Percentiles rank a stretch among this genome's conserved stretches.
phyloP scores from a whole-genome alignment of 768 basidiomycete genomes.

The Hypholoma sublateritium region DNA sequence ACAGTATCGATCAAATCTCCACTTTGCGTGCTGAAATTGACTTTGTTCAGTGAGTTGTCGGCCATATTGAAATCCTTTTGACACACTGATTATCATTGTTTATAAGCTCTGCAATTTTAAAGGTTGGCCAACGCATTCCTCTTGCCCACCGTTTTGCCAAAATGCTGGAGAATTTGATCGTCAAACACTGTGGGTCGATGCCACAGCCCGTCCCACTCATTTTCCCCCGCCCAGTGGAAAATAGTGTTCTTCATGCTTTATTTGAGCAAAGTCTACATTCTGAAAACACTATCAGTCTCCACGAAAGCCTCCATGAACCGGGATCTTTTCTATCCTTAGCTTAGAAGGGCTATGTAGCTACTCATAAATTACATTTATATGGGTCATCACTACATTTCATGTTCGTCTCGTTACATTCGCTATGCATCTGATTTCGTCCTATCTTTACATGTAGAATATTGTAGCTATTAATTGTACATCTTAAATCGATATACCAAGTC shows the following conservation, averaged over 20 bases:
- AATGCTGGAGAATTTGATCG: constrained; percentile 52
- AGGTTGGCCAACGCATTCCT: constrained; percentile 67
- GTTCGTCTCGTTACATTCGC: neutral
- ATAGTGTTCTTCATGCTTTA: constrained; percentile 27
- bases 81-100: neutral
- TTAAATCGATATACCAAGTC: neutral
- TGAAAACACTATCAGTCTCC: constrained; percentile 27
- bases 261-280: constrained; percentile 28
- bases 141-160: constrained; percentile 60
- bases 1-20: constrained; percentile 54
- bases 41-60: constrained; percentile 59
- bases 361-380: constrained; percentile 7
- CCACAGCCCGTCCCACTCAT: constrained; percentile 28
- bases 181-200: constrained; percentile 35
- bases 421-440: neutral
- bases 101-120: constrained; percentile 53
- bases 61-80: neutral
- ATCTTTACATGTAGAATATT: neutral
- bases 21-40: constrained; percentile 63
- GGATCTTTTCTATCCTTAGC: constrained; percentile 35
- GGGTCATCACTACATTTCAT: neutral
- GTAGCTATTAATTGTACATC: constrained; percentile 3
- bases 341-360: constrained; percentile 10
- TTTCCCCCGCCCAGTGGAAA: constrained; percentile 34
- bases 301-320: constrained; percentile 34